These are phyloP conservation scores for Recurvomyces mirabilis DNA, from an alignment of 495 filamentous ascomycete species.

Conservation along the genomic window DNA sequence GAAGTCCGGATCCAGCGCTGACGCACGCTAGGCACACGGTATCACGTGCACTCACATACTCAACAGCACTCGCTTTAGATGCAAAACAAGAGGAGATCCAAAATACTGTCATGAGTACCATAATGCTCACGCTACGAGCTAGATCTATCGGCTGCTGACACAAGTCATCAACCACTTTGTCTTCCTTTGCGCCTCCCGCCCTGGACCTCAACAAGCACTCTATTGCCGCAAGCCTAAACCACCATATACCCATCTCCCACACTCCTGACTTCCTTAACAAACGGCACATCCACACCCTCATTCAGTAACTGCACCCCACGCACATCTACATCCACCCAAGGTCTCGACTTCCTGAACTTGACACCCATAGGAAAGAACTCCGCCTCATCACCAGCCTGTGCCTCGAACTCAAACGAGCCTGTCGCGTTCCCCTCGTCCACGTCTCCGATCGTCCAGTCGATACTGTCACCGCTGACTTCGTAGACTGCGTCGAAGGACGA, in stretches of 20 bases:
- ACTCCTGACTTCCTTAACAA: conserved; percentile 81
- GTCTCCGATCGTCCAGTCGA: conserved; percentile 84
- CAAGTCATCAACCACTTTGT: no score
- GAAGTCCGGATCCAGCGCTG: no score
- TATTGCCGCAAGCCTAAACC: no score
- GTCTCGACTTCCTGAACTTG: conserved; percentile 71
- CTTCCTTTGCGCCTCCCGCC: no score
- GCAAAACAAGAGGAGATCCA: no score
- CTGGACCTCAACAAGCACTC: no score
- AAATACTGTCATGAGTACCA: no score
- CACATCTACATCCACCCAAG: conserved; percentile 86
- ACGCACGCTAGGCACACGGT: no score
- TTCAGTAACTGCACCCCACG: conserved; percentile 53
- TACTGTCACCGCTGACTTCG: conserved; percentile 81
- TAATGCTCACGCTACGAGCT: no score
- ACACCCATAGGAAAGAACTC: conserved; percentile 97
- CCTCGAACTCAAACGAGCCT: conserved; percentile 89
- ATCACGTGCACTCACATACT: no score
- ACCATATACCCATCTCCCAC: conserved; percentile 58
- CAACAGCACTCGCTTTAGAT: no score
- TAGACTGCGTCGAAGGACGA: conserved; percentile 88
- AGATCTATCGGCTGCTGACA: no score
- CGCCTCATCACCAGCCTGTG: conserved; percentile 67
- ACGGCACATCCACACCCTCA: conserved; percentile 69
- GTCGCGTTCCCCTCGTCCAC: conserved; percentile 69